Evolutionary conservation across 306 rosid species (phyloP).

Genomic region (Carpinus fangiana): DNA sequence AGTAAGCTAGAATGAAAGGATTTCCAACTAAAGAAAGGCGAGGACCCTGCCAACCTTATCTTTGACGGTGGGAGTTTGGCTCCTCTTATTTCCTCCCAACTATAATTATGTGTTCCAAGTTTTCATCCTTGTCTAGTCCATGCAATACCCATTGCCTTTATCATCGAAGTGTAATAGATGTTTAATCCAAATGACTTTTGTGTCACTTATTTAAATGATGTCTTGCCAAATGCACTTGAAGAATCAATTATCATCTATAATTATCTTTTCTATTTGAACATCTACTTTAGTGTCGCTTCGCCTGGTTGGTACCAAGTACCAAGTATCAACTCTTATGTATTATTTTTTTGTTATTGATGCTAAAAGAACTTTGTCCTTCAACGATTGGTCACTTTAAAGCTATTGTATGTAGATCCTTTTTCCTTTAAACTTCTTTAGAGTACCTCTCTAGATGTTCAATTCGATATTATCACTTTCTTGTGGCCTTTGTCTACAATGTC

Average conservation of each 20-base stretch:
- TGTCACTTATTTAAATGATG: not conserved
- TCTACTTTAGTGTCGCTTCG: not conserved
- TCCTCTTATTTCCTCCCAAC: no score
- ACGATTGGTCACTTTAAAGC: not conserved
- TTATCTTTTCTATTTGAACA: not conserved
- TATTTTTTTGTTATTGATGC: not conserved
- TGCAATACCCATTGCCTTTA: no score
- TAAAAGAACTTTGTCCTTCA: not conserved
- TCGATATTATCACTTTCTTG: not conserved
- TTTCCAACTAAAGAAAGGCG: no score
- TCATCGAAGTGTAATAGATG: not conserved
- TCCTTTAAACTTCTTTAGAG: not conserved
- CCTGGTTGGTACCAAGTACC: not conserved
- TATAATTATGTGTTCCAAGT: no score
- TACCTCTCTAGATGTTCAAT: not conserved
- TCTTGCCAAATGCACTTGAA: not conserved
- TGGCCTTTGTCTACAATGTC: no score
- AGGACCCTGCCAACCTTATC: no score
- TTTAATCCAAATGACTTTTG: not conserved
- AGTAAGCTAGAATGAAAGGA: no score
- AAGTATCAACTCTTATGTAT: not conserved
- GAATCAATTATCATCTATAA: not conserved
- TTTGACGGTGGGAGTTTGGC: no score
- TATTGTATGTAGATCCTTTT: no score
- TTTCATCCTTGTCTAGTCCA: no score